Evolutionary conservation across 345 rosid species (phyloP).

Genomic region (Anacardium occidentale): DNA sequence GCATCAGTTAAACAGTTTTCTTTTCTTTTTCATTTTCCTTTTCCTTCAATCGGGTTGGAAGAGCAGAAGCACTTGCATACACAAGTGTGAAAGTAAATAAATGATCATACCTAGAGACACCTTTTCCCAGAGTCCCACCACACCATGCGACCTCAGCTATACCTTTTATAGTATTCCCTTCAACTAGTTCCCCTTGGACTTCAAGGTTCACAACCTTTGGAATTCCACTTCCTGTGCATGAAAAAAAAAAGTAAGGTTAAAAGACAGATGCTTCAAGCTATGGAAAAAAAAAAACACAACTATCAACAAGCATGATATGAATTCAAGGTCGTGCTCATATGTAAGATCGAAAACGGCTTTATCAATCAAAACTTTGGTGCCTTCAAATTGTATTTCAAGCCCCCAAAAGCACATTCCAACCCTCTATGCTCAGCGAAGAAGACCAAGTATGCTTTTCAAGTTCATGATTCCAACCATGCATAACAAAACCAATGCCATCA

Average conservation of each 20-base stretch:
- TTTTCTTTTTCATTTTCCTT: neutral
- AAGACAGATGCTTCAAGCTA: conserved; percentile 12
- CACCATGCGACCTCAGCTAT: conserved; percentile 92
- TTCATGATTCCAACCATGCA: too few relatives aligned
- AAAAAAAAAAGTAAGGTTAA: conserved; percentile 16
- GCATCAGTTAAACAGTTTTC: conserved; percentile 1
- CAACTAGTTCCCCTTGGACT: conserved; percentile 79
- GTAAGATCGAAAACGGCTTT: too few relatives aligned
- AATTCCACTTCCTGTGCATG: conserved; percentile 70
- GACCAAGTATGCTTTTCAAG: too few relatives aligned
- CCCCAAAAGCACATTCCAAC: too few relatives aligned
- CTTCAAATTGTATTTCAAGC: too few relatives aligned
- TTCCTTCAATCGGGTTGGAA: neutral
- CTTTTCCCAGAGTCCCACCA: conserved; percentile 93
- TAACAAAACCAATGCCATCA: too few relatives aligned
- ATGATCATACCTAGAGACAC: conserved; percentile 73
- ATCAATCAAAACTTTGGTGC: too few relatives aligned
- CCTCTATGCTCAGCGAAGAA: too few relatives aligned
- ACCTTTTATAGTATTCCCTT: conserved; percentile 73
- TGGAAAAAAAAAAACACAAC: too few relatives aligned
- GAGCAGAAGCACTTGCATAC: conserved; percentile 3
- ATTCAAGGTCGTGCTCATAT: too few relatives aligned
- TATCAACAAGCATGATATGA: too few relatives aligned
- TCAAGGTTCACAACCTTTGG: conserved; percentile 92
- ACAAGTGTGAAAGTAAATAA: conserved; percentile 12